Percentiles rank a stretch among this genome's conserved stretches.
phyloP scores from a whole-genome alignment of 2,329 filamentous ascomycete species.

The Botrytis medusae region DNA sequence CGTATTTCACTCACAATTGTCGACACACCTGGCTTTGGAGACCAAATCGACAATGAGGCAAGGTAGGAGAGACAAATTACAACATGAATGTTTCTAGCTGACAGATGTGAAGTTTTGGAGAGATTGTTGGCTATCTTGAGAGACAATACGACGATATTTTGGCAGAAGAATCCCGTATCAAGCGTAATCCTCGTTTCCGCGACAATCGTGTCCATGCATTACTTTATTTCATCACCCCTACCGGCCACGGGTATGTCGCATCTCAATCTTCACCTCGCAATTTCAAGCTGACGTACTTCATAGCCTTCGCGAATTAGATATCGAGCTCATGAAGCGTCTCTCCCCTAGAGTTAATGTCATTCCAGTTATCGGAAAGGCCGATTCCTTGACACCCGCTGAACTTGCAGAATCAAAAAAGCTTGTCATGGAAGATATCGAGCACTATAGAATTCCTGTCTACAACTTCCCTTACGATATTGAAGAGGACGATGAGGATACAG shows the following conservation, averaged over 20 bases:
- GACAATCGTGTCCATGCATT: constrained; percentile 98
- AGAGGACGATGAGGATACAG: constrained; percentile 98
- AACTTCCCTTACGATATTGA: constrained; percentile 99
- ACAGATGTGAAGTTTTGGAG: constrained; percentile 69
- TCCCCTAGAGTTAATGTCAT: constrained; percentile 98
- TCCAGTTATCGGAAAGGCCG: constrained; percentile 96
- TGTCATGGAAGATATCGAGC: constrained; percentile 99
- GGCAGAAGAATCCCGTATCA: constrained; percentile 98
- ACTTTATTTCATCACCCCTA: constrained; percentile 99
- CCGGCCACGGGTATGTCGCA: constrained; percentile 78
- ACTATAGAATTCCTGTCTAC: constrained; percentile 99
- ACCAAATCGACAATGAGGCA: constrained; percentile 98
- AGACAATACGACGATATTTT: constrained; percentile 99
- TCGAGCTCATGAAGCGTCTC: constrained; percentile 98
- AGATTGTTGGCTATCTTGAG: constrained; percentile 98
- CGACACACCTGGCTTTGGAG: constrained; percentile 96
- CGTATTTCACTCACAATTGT: constrained; percentile 98
- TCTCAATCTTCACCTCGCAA: constrained; percentile 5
- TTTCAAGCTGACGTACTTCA: constrained; percentile 27
- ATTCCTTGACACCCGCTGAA: constrained; percentile 93
- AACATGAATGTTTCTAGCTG: constrained; percentile 32
- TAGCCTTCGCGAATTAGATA: constrained; percentile 96
- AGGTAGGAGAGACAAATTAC: constrained; percentile 57
- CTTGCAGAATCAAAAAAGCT: constrained; percentile 99
- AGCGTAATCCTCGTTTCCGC: constrained; percentile 99